Evolutionary conservation across 176 grass and related monocot species (phyloP), one percentile per base, ranked within the genome.

Genomic region (Ananas comosus): DNA sequence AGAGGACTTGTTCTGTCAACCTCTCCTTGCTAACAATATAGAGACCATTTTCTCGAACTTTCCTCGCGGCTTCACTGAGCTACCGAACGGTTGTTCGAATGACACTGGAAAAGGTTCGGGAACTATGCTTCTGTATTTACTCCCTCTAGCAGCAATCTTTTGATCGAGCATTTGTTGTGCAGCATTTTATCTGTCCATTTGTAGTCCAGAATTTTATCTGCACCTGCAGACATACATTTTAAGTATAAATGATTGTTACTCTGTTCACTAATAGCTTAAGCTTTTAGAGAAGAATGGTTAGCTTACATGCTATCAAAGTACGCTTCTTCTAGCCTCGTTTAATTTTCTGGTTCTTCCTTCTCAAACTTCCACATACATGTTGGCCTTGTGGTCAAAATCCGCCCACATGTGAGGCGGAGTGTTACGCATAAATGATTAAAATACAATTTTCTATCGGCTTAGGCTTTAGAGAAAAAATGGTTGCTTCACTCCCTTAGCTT

Each of bases 61-160:
- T 25, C 81, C 78, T 67, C 78, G 51, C 49, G 84, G 84, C 72
- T 91, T 84, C 73, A 79, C 64, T 23, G 75, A 87, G 49, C 78
- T 87, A 69, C 68, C 87, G 72, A 79, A 29, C 74, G 81, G 70
- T 82, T 84, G 53, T 63, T 84, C 78, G 61, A 76, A 10, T 59
- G 72, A 79, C 49, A 71, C 51, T n/a, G 52, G 77, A 25, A 52
- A 80, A 79, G 84, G 88, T 61, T 61, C 21, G 56, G 2, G 9
- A 9, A 61, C 21, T 18, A 21, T 61, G 9, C 21, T 19, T 61
- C 17, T 19, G 16, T 17, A n/a, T 61, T 10, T 22, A 61, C 33
- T 42, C 33, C 6, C 33, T 7, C 5, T 42, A 7, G 33, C 33
- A 42, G 33, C 0, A 61, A 7, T 61, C 9, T 61, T 9, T 2